Base-by-base conservation (phyloP, 1,139 yeast genomes). In the Trichomonascaceae sp. region DNA sequence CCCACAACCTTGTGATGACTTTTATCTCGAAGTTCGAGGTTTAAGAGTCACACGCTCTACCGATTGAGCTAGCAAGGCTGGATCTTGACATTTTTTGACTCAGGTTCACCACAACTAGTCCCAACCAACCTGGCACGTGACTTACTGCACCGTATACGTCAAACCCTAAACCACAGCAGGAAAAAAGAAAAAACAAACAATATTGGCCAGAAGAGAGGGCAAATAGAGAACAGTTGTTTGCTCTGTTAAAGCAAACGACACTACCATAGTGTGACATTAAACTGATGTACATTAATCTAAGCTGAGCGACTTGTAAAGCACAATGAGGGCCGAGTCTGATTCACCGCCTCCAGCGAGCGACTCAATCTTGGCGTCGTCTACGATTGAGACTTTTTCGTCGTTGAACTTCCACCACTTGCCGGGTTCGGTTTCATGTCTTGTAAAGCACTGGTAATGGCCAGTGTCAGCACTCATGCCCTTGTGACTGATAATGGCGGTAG, bases 291-390 rank as follows among this genome's bases (percentile, higher is more conserved):
- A 15, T 20, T 20, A 20, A 20, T 34, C 15, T 13, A 47, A 67
- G 59, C 26, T 60, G 57, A 46, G 71, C 3, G 84, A 93, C 52
- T 77, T 78, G 64, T 89, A 89, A 36, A 89, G 60, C 45, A 87
- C 67, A 41, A 92, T 76, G 58, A 89, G 71, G 1, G 98, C 98
- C 49, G 93, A 76, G 58, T 89, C 98, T 47, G 93, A 76, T 61
- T 92, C 98, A 41, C 98, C 96, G 34, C 99, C 99, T 31, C 98
- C 99, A 5, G 96, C 81, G 43, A 92, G 67, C 36, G 71, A 60
- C 53, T 84, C 95, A 42, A 89, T 74, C 52, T 73, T 82, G 35
- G 84, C 92, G 51, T 74, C 80, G 39, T 67, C 71, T 13, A 87
- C 85, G 27, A 68, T 61, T 6, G 75, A 63, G n/a, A 92, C 94